These are phyloP conservation scores for Annulohypoxylon bovei DNA, from an alignment of 495 filamentous ascomycete species.

Conservation along the genomic window DNA sequence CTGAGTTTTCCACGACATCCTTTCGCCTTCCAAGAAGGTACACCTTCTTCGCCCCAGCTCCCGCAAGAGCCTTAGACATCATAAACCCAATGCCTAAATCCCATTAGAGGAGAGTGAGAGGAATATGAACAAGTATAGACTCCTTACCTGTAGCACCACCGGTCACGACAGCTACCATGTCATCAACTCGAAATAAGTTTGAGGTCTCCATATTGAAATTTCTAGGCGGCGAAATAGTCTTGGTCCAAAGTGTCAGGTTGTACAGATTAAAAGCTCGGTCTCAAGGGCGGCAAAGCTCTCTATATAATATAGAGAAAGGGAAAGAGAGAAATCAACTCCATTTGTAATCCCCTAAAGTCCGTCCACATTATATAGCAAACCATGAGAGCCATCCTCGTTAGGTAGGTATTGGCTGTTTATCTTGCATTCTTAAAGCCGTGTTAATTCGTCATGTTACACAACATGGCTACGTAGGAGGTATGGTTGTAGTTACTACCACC, in stretches of 20 bases:
- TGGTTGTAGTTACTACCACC: not conserved
- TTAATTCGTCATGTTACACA: not conserved
- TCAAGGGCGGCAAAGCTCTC: not conserved
- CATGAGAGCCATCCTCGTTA: not conserved
- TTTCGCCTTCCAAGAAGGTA: constrained; percentile 73
- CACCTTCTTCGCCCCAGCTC: constrained; percentile 71
- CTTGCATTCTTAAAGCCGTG: not conserved
- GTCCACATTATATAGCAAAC: not conserved
- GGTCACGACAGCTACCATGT: constrained; percentile 65
- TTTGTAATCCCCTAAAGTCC: not conserved
- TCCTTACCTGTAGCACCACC: constrained; percentile 63
- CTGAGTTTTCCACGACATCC: constrained; percentile 59
- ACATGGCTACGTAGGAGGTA: not conserved
- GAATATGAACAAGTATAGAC: not conserved
- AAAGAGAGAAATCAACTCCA: not conserved
- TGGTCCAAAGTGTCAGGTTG: not conserved
- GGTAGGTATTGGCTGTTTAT: not conserved
- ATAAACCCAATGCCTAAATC: constrained; percentile 68
- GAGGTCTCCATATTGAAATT: constrained; percentile 6
- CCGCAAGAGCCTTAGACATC: constrained; percentile 71
- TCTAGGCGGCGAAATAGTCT: not conserved
- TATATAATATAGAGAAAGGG: not conserved
- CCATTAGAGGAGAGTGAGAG: not conserved
- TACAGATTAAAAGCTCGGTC: not conserved
- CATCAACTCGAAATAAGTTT: constrained; percentile 55